Conservation (phyloP, 371 early-diverging fungal genomes). For the Mortierella sp. region DNA sequence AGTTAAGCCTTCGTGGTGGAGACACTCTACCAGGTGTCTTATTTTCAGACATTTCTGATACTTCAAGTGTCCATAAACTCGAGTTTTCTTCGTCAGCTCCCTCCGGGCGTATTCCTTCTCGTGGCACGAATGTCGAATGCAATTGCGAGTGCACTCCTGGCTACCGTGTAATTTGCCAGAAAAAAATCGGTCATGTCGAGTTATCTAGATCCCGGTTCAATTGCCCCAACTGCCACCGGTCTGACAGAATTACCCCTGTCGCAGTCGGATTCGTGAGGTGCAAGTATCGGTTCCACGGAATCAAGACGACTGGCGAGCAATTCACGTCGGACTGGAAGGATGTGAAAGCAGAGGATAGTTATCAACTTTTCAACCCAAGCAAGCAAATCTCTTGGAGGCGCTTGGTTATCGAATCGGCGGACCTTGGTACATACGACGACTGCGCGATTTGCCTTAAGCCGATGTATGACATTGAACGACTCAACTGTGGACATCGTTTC, state of each 20-base stretch:
- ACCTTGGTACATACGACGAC: background rate
- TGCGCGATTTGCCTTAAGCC: conserved; percentile 19
- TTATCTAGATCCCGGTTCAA: background rate
- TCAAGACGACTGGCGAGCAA: conserved; percentile 11
- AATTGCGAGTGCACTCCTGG: conserved; percentile 8
- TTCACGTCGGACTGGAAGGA: conserved; percentile 9
- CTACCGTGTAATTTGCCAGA: conserved; percentile 9
- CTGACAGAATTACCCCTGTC: conserved; percentile 3
- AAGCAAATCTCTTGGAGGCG: conserved; percentile 12
- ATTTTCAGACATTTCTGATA: conserved; percentile 15
- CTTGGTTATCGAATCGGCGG: conserved; percentile 18
- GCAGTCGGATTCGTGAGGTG: conserved; percentile 12
- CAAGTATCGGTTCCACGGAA: conserved; percentile 32
- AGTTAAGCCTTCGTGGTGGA: conserved; percentile 84
- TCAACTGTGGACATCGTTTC: too few relatives aligned
- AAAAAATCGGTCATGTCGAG: conserved; percentile 10
- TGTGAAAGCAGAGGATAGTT: background rate
- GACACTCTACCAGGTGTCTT: background rate
- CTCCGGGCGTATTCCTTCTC: background rate
- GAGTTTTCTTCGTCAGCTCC: background rate
- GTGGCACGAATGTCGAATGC: conserved; percentile 26
- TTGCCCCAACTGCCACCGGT: conserved; percentile 20
- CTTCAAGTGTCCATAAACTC: background rate
- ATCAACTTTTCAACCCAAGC: conserved; percentile 7
- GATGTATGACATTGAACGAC: background rate